These are phyloP conservation scores for Phytophthora foliorum DNA, from an alignment of 352 stramenopile species.

Conservation along the genomic window DNA sequence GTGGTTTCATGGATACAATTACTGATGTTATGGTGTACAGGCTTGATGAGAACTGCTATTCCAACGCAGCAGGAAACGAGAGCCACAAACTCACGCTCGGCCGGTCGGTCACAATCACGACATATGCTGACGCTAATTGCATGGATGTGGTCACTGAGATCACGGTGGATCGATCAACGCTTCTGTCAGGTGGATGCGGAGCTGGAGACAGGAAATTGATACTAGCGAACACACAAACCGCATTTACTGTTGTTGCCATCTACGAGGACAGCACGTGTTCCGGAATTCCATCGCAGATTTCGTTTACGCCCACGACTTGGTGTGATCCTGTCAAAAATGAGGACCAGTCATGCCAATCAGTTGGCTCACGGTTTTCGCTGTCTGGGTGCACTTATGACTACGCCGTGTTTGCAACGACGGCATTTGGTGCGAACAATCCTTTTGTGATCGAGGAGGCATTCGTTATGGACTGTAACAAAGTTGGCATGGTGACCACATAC, in stretches of 20 bases:
- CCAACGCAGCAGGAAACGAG: neutral
- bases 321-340: neutral
- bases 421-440: neutral
- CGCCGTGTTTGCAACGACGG: neutral
- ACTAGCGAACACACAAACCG: neutral
- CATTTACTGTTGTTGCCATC: neutral
- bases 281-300: neutral
- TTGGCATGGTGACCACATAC: neutral
- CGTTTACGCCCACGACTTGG: conserved; percentile 1
- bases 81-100: conserved; percentile 5
- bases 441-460: conserved; percentile 4
- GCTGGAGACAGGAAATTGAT: neutral
- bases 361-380: neutral
- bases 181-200: neutral
- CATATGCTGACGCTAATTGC: conserved; percentile 1
- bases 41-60: conserved; percentile 7
- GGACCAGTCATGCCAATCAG: neutral
- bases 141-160: neutral
- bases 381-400: conserved; percentile 10
- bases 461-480: neutral
- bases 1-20: neutral
- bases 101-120: conserved; percentile 6
- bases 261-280: conserved; percentile 14
- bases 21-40: conserved; percentile 3
- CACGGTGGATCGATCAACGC: neutral